Percentiles rank a stretch among this genome's conserved stretches.
Conservation (phyloP, 352 stramenopile species). For the Hyaloperonospora arabidopsidis region DNA sequence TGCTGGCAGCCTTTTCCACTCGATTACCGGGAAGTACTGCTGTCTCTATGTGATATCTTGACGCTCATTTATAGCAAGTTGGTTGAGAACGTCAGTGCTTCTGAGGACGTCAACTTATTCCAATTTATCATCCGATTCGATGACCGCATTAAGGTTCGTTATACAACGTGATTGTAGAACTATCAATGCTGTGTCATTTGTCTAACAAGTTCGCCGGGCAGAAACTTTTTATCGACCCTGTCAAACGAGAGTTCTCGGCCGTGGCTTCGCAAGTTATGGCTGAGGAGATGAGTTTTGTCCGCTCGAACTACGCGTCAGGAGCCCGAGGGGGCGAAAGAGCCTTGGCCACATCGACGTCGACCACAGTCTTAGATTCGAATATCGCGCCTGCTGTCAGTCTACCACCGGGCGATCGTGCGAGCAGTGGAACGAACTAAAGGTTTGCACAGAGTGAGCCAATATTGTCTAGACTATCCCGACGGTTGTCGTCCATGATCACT, state of each 20-base stretch:
- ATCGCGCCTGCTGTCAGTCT: neutral
- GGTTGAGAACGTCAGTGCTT: constrained; percentile 65
- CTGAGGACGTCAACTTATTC: constrained; percentile 67
- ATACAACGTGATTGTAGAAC: neutral
- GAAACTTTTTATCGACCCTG: constrained; percentile 80
- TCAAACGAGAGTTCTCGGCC: constrained; percentile 73
- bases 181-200: no score
- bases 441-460: no score
- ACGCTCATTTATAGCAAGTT: constrained; percentile 79
- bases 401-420: neutral
- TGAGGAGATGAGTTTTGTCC: constrained; percentile 51
- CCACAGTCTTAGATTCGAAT: neutral
- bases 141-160: constrained; percentile 65
- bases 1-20: constrained; percentile 58
- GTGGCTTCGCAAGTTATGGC: constrained; percentile 49
- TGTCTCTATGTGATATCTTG: constrained; percentile 77
- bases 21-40: constrained; percentile 73
- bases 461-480: no score
- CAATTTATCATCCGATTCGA: constrained; percentile 74
- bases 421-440: neutral
- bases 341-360: neutral
- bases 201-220: constrained; percentile 15
- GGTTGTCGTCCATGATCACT: no score
- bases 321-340: constrained; percentile 5
- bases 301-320: constrained; percentile 39